Evolutionary conservation across 495 filamentous ascomycete species (phyloP), one percentile per base, ranked within the genome.

Genomic region (Bryoglossum gracile): DNA sequence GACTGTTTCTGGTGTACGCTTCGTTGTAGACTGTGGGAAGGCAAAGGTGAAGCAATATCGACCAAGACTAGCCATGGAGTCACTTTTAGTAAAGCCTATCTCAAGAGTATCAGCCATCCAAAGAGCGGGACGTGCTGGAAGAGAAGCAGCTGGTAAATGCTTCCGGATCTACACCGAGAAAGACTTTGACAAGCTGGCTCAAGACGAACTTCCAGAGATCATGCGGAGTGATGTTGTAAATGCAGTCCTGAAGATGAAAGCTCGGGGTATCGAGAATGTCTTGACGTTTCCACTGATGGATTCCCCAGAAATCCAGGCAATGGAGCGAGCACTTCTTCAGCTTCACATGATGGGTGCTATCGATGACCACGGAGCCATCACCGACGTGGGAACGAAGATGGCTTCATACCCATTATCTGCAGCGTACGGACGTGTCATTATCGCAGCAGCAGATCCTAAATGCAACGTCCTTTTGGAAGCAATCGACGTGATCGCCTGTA

Each of bases 101-200:
- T 96, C 92, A 0, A 86, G 88, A 56, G 95, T 90, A 0, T 87
- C 91, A 0, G 92, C 94, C 0, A 87, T 95, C 46, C 94, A 99
- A 62, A 74, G 94, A 24, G 78, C 84, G 32, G 94, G 94, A 60
- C 87, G 94, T 66, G 94, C 94, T 9, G 94, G 94, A 11, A 78
- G 94, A 71, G 94, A 99, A 66, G 86, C 86, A 0, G 73, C 87
- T 6, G 94, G 94, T 1, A 85, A 89, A 60, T 97, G 92, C 62
- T 94, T 81, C 62, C 76, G 91, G 24, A 70, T 97, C 13, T 99
- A 94, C 60, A 95, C 94, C 0, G 83, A 94, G 48, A 71, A 80
- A 18, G 81, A 84, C 4, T 97, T 88, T 65, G 58, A 76, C 6
- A 63, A 63, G 0, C 65, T 99, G 0, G 76, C 83, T n/a, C 75